Base-by-base conservation (phyloP, 2,329 filamentous ascomycete species). In the Venturia pyrina region DNA sequence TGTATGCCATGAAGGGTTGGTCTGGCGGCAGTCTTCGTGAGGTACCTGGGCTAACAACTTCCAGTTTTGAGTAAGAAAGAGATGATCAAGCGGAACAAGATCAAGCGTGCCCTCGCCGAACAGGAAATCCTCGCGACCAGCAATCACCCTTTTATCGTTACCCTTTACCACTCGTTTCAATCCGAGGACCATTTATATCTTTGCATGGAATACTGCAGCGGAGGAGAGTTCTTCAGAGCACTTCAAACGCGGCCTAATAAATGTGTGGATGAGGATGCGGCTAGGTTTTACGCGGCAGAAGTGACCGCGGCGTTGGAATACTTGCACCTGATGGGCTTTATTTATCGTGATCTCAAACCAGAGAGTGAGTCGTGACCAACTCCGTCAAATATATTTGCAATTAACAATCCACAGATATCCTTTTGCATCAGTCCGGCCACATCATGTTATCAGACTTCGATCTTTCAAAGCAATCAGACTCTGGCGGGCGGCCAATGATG, bases 31-130 rank as follows among this genome's bases (percentile, higher is more conserved):
- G 21, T 32, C 40, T 60, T n/a, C 61, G 43, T 62, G 37, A 21
- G 57, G 32, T 66, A 48, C 32, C 63, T 50, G 24, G 64, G 59
- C 75, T 78, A 69, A 78, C 70, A 62, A 41, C 63, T 64, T 60
- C 19, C 74, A 98, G 95, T 99, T 6, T 76, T 99, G 77, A 98
- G 93, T 83, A 99, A 99, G 80, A 97, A 98, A 82, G 95, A 99
- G 78, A 99, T 99, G 95, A 99, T 99, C 78, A 99, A 99, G 82
- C 89, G 95, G 67, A 99, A 99, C 83, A 99, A 99, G 84, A 99
- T 99, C 80, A 99, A 99, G 84, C 87, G 95, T 74, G 95, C 95
- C 17, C 83, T 99, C 71, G 95, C 95, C 46, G 95, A 99, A 79
- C 95, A 98, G 76, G 95, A 99, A 77, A 99, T 99, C 70, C 82